These are phyloP conservation scores for Pulveroboletus sp. DNA, from an alignment of 768 basidiomycete species.

Conservation along the genomic window DNA sequence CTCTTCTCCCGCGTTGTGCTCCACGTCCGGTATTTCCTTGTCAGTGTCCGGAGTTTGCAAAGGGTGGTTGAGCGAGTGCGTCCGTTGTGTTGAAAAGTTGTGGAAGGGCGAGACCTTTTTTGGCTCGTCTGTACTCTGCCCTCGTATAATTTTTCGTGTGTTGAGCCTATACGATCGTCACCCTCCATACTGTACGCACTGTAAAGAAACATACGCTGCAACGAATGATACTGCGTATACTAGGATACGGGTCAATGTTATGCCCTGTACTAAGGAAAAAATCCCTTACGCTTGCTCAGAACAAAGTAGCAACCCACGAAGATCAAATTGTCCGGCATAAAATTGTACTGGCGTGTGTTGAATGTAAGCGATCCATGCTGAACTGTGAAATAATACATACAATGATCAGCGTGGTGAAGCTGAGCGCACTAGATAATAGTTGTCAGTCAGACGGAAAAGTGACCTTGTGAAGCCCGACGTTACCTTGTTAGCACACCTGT, in stretches of 20 bases:
- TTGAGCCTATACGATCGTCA: constrained; percentile 46
- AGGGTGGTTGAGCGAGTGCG: background rate
- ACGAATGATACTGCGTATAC: constrained; percentile 68
- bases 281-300: constrained; percentile 56
- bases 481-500: constrained; percentile 65
- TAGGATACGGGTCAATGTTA: constrained; percentile 19
- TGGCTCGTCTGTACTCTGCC: constrained; percentile 50
- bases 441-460: background rate
- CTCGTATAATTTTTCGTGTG: constrained; percentile 52
- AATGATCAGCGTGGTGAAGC: constrained; percentile 51
- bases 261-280: background rate
- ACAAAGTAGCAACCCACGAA: constrained; percentile 64
- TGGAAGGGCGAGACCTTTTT: constrained; percentile 27
- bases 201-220: constrained; percentile 49
- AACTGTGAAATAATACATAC: constrained; percentile 35
- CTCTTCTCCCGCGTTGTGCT: background rate
- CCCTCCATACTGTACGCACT: background rate
- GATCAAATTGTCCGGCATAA: constrained; percentile 52
- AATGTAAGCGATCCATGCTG: background rate
- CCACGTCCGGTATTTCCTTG: background rate
- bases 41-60: background rate
- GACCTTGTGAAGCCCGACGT: background rate
- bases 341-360: constrained; percentile 45
- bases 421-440: constrained; percentile 18
- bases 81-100: constrained; percentile 14